These are phyloP conservation scores for Diaporthe helianthi DNA, from an alignment of 2,329 filamentous ascomycete species.

Conservation along the genomic window DNA sequence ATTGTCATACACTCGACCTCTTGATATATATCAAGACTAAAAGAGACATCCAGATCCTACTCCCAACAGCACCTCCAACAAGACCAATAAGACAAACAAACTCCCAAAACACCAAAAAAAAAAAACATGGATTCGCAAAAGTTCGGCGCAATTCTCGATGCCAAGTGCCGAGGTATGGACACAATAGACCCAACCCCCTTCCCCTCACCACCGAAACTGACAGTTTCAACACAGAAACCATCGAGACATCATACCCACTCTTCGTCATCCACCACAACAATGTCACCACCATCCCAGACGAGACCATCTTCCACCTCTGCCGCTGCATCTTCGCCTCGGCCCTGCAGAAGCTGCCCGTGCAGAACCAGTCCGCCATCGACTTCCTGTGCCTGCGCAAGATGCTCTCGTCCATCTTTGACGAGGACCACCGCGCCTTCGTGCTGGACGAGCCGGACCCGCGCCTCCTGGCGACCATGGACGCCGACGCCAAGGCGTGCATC, in stretches of 20 bases:
- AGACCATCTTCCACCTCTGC: conserved; percentile 40
- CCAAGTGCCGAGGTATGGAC: conserved; percentile 34
- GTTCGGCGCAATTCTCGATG: conserved; percentile 25
- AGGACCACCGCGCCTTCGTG: conserved; percentile 43
- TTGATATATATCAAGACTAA: not conserved
- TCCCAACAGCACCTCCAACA: not conserved
- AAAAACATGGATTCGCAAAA: conserved; percentile 5
- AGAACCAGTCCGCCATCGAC: conserved; percentile 36
- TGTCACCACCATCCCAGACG: conserved; percentile 40
- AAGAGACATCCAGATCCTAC: not conserved
- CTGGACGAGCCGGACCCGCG: conserved; percentile 38
- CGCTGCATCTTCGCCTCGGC: conserved; percentile 37
- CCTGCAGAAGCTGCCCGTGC: conserved; percentile 38
- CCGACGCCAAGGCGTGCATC: conserved; percentile 44
- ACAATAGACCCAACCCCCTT: not conserved
- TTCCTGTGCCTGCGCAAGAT: conserved; percentile 38
- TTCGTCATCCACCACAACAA: conserved; percentile 41
- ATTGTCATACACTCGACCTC: not conserved
- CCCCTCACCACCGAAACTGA: not conserved
- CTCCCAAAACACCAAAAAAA: conserved; percentile 13
- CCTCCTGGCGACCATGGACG: conserved; percentile 42
- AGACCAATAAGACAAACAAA: not conserved
- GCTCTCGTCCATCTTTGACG: conserved; percentile 45
- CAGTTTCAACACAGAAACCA: conserved; percentile 38
- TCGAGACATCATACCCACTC: conserved; percentile 40